phyloP scores from a whole-genome alignment of 495 filamentous ascomycete species.

The Neurospora tetrasperma region DNA sequence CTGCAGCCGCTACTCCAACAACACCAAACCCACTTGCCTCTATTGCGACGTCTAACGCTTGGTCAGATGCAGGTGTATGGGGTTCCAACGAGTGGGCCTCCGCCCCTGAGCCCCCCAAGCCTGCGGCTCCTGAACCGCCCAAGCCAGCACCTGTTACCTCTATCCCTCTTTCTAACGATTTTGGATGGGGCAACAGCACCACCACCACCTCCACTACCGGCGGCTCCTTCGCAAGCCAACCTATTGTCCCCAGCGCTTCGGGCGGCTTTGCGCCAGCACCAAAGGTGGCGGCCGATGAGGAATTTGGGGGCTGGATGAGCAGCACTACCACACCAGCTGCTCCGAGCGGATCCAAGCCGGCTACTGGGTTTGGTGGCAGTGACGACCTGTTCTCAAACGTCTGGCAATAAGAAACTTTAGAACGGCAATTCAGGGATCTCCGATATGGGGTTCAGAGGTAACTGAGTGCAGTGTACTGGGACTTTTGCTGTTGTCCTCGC shows the following conservation, averaged over 20 bases:
- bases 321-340: slow-evolving; percentile 35
- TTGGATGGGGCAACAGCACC: slow-evolving; percentile 44
- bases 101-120: slow-evolving; percentile 32
- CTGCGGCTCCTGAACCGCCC: slow-evolving; percentile 17
- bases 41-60: slow-evolving; percentile 35
- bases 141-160: slow-evolving; percentile 26
- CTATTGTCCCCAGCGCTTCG: slow-evolving; percentile 40
- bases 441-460: not conserved
- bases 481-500: not conserved
- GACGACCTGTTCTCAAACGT: slow-evolving; percentile 94
- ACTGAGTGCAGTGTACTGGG: not conserved
- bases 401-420: slow-evolving; percentile 51
- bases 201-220: not conserved
- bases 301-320: slow-evolving; percentile 90
- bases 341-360: slow-evolving; percentile 25
- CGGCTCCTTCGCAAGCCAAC: slow-evolving; percentile 37
- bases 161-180: slow-evolving; percentile 30
- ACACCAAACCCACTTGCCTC: slow-evolving; percentile 22
- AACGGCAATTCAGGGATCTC: not conserved
- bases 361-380: slow-evolving; percentile 49
- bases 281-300: slow-evolving; percentile 72
- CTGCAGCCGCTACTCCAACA: slow-evolving; percentile 20
- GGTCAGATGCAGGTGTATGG: slow-evolving; percentile 42
- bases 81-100: slow-evolving; percentile 46
- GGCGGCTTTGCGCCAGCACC: slow-evolving; percentile 45